Evolutionary conservation across 164 flowering plant species (phyloP).

Genomic region (Vitis riparia): DNA sequence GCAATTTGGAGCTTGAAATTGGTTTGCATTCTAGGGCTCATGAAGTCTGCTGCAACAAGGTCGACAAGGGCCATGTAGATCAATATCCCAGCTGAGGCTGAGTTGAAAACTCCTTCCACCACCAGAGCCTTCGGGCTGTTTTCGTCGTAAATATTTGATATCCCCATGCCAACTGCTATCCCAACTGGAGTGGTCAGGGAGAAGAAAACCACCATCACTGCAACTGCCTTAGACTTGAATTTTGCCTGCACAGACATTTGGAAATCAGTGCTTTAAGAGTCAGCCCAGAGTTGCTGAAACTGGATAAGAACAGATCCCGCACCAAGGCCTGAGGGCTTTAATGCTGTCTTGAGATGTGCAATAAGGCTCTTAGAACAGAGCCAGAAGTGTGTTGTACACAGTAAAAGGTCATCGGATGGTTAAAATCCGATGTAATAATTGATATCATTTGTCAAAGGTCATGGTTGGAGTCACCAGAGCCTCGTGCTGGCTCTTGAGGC

Average conservation of each 20-base stretch:
- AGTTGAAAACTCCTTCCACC: slow-evolving; percentile 31
- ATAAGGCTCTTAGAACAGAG: too few species aligned
- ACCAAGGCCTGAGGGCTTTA: too few species aligned
- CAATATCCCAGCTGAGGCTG: slow-evolving; percentile 37
- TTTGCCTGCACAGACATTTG: slow-evolving; percentile 20
- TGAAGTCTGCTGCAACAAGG: slow-evolving; percentile 36
- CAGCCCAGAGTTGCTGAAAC: too few species aligned
- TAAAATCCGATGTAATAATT: too few species aligned
- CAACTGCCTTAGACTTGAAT: slow-evolving; percentile 17
- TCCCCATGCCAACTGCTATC: slow-evolving; percentile 30
- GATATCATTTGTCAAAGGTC: too few species aligned
- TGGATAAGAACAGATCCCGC: too few species aligned
- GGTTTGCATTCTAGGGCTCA: slow-evolving; percentile 32
- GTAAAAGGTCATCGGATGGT: too few species aligned
- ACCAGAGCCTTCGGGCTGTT: slow-evolving; percentile 30
- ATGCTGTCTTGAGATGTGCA: too few species aligned
- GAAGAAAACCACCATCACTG: slow-evolving; percentile 29
- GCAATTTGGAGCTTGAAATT: slow-evolving; percentile 26
- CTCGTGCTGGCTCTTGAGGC: too few species aligned
- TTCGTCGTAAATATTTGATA: slow-evolving; percentile 27
- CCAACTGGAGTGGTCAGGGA: slow-evolving; percentile 39
- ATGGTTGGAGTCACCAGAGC: too few species aligned
- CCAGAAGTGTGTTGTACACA: too few species aligned
- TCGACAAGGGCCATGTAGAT: slow-evolving; percentile 40
- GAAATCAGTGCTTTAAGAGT: too few species aligned